Evolutionary conservation across 1,284 basidiomycete genomes (phyloP).

Genomic region (Gymnopus androsaceus): DNA sequence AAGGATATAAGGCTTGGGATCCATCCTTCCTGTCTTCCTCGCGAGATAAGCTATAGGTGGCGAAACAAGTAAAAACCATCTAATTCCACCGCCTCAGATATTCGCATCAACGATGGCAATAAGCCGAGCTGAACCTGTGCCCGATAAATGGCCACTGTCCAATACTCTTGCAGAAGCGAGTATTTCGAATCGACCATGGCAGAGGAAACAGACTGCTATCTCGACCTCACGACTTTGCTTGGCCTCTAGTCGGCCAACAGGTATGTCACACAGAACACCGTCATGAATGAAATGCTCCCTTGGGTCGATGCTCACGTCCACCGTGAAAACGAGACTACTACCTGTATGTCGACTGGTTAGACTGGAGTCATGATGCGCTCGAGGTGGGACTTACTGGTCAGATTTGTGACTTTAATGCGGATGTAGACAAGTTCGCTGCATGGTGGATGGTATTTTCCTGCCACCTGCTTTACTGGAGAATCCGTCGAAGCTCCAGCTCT

Average conservation of each 20-base stretch:
- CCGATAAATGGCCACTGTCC: conserved; percentile 30
- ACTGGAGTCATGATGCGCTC: background rate
- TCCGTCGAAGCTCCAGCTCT: conserved; percentile 27
- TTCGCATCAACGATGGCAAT: conserved; percentile 35
- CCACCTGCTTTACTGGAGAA: conserved; percentile 28
- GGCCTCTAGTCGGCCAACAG: conserved; percentile 56
- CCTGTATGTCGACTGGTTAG: conserved; percentile 35
- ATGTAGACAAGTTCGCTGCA: conserved; percentile 64
- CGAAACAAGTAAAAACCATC: background rate
- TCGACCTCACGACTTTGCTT: conserved; percentile 57
- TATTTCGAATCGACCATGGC: conserved; percentile 73
- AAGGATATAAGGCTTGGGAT: background rate
- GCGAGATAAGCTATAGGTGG: background rate
- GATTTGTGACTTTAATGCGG: conserved; percentile 58
- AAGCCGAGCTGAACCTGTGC: conserved; percentile 38
- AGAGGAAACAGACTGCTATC: conserved; percentile 72
- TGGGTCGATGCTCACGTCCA: conserved; percentile 59
- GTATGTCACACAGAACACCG: conserved; percentile 60
- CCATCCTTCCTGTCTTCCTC: background rate
- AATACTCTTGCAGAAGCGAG: conserved; percentile 53
- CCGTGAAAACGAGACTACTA: conserved; percentile 48
- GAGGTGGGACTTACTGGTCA: conserved; percentile 49
- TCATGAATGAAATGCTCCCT: conserved; percentile 70
- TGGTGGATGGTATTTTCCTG: conserved; percentile 46
- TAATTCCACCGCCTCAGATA: background rate